A percentile compares a stretch with the other conserved stretches of the same genome.
These are phyloP conservation scores for Chaetoceros muelleri DNA, from an alignment of 108 stramenopile species.

Conservation along the genomic window DNA sequence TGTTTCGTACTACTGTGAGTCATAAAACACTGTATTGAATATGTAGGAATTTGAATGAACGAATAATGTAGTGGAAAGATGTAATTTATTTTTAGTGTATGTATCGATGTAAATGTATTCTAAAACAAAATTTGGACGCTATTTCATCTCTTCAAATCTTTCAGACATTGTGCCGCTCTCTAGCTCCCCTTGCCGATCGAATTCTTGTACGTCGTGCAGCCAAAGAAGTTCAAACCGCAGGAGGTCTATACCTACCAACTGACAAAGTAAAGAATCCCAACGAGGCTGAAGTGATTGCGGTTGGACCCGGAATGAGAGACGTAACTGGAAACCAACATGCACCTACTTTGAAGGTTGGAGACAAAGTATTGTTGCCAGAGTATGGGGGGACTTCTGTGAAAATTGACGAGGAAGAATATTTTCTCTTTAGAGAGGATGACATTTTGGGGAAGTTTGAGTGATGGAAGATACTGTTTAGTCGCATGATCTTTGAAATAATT, in stretches of 20 bases:
- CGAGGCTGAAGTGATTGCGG: slow-evolving; percentile 91
- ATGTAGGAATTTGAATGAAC: too few species aligned
- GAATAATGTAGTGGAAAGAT: too few species aligned
- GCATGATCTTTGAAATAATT: too few species aligned
- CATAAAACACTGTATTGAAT: too few species aligned
- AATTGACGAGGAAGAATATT: slow-evolving; percentile 84
- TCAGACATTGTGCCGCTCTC: slow-evolving; percentile 44
- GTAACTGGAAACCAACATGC: slow-evolving; percentile 63
- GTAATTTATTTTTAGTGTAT: too few species aligned
- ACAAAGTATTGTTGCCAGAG: slow-evolving; percentile 90
- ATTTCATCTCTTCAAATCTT: neutral
- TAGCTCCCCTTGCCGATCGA: slow-evolving; percentile 94
- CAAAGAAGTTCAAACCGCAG: slow-evolving; percentile 85
- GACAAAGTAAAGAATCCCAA: slow-evolving; percentile 87
- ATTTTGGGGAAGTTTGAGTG: slow-evolving; percentile 96
- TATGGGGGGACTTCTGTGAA: slow-evolving; percentile 91
- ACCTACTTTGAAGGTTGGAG: slow-evolving; percentile 61
- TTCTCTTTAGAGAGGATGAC: slow-evolving; percentile 89
- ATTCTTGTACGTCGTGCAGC: slow-evolving; percentile 82
- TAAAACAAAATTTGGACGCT: too few species aligned
- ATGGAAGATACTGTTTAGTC: too few species aligned
- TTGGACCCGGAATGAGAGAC: slow-evolving; percentile 90
- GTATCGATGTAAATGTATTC: too few species aligned
- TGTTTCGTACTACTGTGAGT: too few species aligned
- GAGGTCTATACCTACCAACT: slow-evolving; percentile 90